These are phyloP conservation scores for Suhomyces xylopsoci DNA, from an alignment of 805 yeast genomes.

Conservation along the genomic window DNA sequence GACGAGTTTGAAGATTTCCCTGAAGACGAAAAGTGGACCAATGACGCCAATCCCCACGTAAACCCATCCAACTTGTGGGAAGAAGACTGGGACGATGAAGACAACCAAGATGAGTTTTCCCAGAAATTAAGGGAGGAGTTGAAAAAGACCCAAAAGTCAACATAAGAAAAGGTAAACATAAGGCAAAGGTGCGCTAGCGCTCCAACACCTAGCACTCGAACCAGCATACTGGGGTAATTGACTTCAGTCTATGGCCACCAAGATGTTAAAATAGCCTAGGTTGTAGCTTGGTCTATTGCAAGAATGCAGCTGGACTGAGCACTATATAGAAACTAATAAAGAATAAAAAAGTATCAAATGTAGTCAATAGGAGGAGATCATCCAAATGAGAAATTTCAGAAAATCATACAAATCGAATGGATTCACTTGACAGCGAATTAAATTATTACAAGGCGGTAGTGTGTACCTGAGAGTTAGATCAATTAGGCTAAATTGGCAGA, in stretches of 20 bases:
- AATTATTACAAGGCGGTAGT: background rate
- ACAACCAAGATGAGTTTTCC: slow-evolving; percentile 86
- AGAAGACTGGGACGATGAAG: slow-evolving; percentile 97
- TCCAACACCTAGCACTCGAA: background rate
- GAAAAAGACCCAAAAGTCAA: slow-evolving; percentile 14
- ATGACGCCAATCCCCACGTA: slow-evolving; percentile 49
- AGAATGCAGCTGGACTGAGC: background rate
- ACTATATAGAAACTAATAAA: background rate
- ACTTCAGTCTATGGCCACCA: background rate
- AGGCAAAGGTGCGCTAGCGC: background rate
- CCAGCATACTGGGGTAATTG: background rate
- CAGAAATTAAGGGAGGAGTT: slow-evolving; percentile 57
- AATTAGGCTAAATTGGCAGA: background rate
- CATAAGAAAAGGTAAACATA: background rate
- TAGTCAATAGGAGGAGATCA: background rate
- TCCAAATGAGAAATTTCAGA: background rate
- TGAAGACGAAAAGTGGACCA: slow-evolving; percentile 74
- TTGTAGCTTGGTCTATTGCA: background rate
- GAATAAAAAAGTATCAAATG: background rate
- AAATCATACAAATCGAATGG: background rate
- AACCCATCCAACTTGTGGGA: slow-evolving; percentile 78
- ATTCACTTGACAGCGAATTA: too few species aligned
- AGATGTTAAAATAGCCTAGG: background rate
- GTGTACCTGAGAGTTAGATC: background rate
- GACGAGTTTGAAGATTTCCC: slow-evolving; percentile 98